These are phyloP conservation scores for Zygosaccharomyces bailii DNA, from an alignment of 805 yeast genomes.

Conservation along the genomic window DNA sequence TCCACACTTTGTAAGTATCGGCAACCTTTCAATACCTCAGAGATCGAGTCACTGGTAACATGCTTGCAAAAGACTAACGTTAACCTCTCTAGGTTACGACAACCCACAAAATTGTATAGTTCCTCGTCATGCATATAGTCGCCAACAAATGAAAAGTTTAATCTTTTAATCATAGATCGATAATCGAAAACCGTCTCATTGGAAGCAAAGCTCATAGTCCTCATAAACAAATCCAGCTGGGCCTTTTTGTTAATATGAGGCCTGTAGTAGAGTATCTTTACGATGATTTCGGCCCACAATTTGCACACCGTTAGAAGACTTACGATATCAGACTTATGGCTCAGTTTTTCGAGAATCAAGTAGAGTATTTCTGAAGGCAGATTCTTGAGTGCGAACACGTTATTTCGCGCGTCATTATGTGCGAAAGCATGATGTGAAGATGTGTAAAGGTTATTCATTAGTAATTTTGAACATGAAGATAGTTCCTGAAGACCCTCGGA, in stretches of 20 bases:
- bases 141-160: slow-evolving; percentile 75
- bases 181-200: slow-evolving; percentile 60
- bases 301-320: slow-evolving; percentile 69
- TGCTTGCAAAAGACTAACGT: slow-evolving; percentile 78
- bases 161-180: slow-evolving; percentile 65
- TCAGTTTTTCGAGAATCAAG: slow-evolving; percentile 61
- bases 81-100: slow-evolving; percentile 76
- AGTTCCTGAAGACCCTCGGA: slow-evolving; percentile 23
- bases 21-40: slow-evolving; percentile 60
- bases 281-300: slow-evolving; percentile 72
- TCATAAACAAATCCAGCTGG: slow-evolving; percentile 42
- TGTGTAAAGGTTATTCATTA: slow-evolving; percentile 12
- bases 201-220: slow-evolving; percentile 28
- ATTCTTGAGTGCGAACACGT: slow-evolving; percentile 29
- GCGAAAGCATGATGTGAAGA: slow-evolving; percentile 4
- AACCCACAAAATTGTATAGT: slow-evolving; percentile 58
- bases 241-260: slow-evolving; percentile 66
- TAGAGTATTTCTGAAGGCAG: slow-evolving; percentile 58
- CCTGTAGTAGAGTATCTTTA: slow-evolving; percentile 83
- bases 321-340: slow-evolving; percentile 56
- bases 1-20: slow-evolving; percentile 78
- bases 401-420: background rate
- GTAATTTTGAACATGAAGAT: slow-evolving; percentile 18
- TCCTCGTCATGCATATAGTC: slow-evolving; percentile 62
- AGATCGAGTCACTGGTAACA: slow-evolving; percentile 58